A percentile compares a stretch with the other conserved stretches of the same genome.
Evolutionary conservation across 2,329 filamentous ascomycete genomes (phyloP).

Genomic region (Fusarium chlamydosporum): DNA sequence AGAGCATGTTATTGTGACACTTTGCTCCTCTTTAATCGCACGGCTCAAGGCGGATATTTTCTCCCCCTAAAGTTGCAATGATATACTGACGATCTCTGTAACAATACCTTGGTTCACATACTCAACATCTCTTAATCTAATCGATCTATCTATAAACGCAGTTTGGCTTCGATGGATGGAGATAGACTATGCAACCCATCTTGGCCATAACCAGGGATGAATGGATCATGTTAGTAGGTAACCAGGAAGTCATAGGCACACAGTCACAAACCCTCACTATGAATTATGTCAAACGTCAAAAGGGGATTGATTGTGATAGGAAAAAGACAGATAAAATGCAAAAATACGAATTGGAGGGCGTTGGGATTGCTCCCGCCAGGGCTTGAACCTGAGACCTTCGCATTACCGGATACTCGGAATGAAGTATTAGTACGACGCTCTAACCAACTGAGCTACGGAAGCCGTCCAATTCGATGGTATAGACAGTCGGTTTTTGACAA

Average conservation of each 20-base stretch:
- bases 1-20: neutral
- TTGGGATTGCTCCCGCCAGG: conserved; percentile 32
- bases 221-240: too few relatives aligned
- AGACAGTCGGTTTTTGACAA: rapidly evolving
- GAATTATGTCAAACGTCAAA: too few relatives aligned
- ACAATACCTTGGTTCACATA: neutral
- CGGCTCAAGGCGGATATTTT: neutral
- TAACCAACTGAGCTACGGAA: conserved; percentile 37
- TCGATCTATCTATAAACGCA: too few relatives aligned
- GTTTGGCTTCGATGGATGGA: too few relatives aligned
- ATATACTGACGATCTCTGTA: neutral
- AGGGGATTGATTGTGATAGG: too few relatives aligned
- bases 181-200: too few relatives aligned
- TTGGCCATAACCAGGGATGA: too few relatives aligned
- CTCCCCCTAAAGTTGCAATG: neutral
- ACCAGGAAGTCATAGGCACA: neutral
- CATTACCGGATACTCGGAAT: conserved; percentile 27
- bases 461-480: conserved; percentile 18
- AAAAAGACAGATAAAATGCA: neutral
- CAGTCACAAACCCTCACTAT: neutral
- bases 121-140: neutral
- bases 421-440: conserved; percentile 35
- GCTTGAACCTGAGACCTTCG: conserved; percentile 35
- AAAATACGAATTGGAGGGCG: conserved; percentile 14
- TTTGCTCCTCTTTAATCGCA: neutral